Evolutionary conservation across 768 basidiomycete species (phyloP).

Genomic region (Asterophora lycoperdoides): DNA sequence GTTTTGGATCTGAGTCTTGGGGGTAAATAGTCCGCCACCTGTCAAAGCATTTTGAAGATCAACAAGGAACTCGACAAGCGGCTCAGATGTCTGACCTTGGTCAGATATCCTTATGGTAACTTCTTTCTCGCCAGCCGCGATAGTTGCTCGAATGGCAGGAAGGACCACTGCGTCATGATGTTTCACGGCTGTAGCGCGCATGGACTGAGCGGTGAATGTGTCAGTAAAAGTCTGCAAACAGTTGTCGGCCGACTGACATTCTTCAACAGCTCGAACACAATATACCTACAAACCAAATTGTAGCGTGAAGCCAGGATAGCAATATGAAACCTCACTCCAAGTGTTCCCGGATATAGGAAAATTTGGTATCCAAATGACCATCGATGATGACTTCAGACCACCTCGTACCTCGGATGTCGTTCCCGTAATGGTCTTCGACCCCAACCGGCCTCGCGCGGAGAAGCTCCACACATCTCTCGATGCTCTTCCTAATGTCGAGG

Average conservation of each 20-base stretch:
- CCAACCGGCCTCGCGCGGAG: constrained; percentile 46
- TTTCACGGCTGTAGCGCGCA: constrained; percentile 59
- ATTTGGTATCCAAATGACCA: constrained; percentile 64
- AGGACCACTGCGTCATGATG: constrained; percentile 40
- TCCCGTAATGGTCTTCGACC: constrained; percentile 35
- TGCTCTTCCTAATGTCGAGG: constrained; percentile 62
- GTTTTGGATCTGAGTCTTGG: constrained; percentile 44
- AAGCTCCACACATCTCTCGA: constrained; percentile 62
- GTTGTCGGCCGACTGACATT: constrained; percentile 52
- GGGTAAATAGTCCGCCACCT: constrained; percentile 69
- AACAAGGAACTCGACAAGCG: neutral
- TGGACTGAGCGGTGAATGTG: constrained; percentile 43
- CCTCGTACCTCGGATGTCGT: constrained; percentile 21
- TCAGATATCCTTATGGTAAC: constrained; percentile 87
- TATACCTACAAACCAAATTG: constrained; percentile 48
- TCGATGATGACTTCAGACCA: constrained; percentile 71
- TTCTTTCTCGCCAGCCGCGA: constrained; percentile 69
- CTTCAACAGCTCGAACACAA: constrained; percentile 86
- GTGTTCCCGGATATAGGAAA: constrained; percentile 85
- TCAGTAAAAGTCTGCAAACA: neutral
- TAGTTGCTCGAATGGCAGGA: constrained; percentile 70
- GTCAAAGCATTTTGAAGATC: constrained; percentile 11
- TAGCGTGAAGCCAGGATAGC: neutral
- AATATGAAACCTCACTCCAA: constrained; percentile 55
- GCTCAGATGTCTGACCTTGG: constrained; percentile 48